These are phyloP conservation scores for Scleroderma citrinum DNA, from an alignment of 768 basidiomycete genomes.

Conservation along the genomic window DNA sequence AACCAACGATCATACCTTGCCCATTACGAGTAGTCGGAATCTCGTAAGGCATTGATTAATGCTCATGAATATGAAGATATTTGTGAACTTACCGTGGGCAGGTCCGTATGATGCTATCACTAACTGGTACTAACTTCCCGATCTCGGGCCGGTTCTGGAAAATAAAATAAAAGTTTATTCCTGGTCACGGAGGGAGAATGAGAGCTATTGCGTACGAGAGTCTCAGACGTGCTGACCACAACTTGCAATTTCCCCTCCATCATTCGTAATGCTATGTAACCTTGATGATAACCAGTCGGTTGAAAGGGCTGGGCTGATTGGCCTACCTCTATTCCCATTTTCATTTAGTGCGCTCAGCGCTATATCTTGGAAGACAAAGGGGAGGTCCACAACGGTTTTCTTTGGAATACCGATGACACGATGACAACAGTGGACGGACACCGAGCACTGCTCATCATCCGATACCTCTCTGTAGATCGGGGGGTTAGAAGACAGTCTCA, in stretches of 20 bases:
- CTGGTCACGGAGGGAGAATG: not conserved
- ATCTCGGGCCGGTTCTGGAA: not conserved
- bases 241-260: not conserved
- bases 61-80: no score
- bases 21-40: constrained; percentile 5
- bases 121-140: constrained; percentile 4
- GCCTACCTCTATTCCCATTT: constrained; percentile 2
- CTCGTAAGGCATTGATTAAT: not conserved
- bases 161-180: not conserved
- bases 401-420: not conserved
- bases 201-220: not conserved
- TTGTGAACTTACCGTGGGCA: constrained; percentile 3
- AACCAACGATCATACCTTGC: constrained; percentile 2
- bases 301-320: not conserved
- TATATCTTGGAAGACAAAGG: not conserved
- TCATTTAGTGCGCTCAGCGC: not conserved
- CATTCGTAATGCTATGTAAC: not conserved
- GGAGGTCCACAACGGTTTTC: constrained; percentile 1
- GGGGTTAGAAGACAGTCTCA: not conserved
- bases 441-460: not conserved
- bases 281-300: not conserved
- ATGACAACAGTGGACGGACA: constrained; percentile 2
- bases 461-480: not conserved
- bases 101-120: not conserved
- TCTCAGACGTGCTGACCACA: not conserved